A percentile compares a stretch with the other conserved stretches of the same genome.
These are phyloP conservation scores for Fusarium humuli DNA, from an alignment of 2,329 filamentous ascomycete species.

Conservation along the genomic window DNA sequence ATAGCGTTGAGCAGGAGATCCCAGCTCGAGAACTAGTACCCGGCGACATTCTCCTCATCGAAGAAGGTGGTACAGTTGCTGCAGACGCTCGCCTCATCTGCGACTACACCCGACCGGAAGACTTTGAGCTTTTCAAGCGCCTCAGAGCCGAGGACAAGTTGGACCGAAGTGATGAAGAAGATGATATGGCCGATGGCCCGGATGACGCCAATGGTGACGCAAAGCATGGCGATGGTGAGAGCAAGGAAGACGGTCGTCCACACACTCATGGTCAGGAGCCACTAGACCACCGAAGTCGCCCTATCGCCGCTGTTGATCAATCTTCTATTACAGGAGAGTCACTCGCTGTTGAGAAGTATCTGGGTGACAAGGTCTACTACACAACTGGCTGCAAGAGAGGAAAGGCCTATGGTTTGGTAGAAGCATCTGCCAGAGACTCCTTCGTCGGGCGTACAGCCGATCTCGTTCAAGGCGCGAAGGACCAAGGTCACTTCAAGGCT, in stretches of 20 bases:
- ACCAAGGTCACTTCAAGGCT: conserved; percentile 34
- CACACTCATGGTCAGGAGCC: conserved; percentile 5
- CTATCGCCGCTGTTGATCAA: conserved; percentile 27
- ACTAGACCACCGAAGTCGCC: conserved; percentile 20
- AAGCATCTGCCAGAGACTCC: conserved; percentile 19
- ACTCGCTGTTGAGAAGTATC: conserved; percentile 26
- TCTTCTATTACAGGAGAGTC: conserved; percentile 34
- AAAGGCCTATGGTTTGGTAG: conserved; percentile 20
- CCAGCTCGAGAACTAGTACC: conserved; percentile 24
- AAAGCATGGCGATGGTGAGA: background rate
- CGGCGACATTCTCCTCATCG: conserved; percentile 22
- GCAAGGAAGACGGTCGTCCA: background rate
- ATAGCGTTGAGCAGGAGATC: conserved; percentile 22
- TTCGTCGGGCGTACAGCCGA: conserved; percentile 33
- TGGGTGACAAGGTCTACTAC: conserved; percentile 30
- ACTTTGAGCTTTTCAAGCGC: conserved; percentile 32
- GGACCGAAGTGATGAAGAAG: conserved; percentile 31
- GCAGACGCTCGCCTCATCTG: conserved; percentile 30
- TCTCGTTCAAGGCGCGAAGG: conserved; percentile 31
- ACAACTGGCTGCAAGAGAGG: conserved; percentile 34
- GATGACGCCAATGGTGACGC: conserved; percentile 1
- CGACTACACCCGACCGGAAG: conserved; percentile 26
- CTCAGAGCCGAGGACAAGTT: conserved; percentile 32
- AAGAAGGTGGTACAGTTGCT: conserved; percentile 32
- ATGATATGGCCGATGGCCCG: conserved; percentile 9